Percentiles rank a stretch among this genome's conserved stretches.
Evolutionary conservation across 768 basidiomycete genomes (phyloP).

Genomic region (Serendipita sp.): DNA sequence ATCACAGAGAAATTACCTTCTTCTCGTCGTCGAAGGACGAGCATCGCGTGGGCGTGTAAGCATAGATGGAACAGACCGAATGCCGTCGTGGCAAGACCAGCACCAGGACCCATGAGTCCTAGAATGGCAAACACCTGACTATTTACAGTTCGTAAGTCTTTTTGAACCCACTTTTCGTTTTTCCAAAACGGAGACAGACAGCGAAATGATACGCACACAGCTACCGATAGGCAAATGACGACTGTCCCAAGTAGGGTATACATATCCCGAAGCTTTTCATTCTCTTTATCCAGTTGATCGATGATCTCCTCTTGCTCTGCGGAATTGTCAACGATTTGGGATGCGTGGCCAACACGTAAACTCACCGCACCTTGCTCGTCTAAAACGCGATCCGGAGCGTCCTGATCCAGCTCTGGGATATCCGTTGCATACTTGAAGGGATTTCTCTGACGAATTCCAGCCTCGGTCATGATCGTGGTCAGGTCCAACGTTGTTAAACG

Average conservation of each 20-base stretch:
- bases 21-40: neutral
- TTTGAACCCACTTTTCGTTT: neutral
- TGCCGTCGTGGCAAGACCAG: neutral
- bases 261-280: neutral
- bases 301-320: slow-evolving; percentile 4
- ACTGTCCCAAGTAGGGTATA: neutral
- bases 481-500: too few relatives aligned
- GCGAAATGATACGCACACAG: neutral
- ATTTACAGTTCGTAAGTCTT: neutral
- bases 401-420: slow-evolving; percentile 3
- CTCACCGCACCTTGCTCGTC: neutral
- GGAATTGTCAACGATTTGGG: neutral
- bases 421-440: neutral
- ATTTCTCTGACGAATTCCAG: slow-evolving; percentile 2
- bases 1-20: neutral
- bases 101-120: neutral
- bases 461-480: neutral
- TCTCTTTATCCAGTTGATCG: neutral
- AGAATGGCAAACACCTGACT: neutral
- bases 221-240: neutral
- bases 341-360: neutral
- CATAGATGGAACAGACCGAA: neutral
- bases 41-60: neutral
- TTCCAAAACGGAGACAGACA: too few relatives aligned
- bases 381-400: neutral